A percentile compares a stretch with the other conserved stretches of the same genome.
These are phyloP conservation scores for Solanum chmielewskii DNA, from an alignment of 257 asterid genomes.

Conservation along the genomic window DNA sequence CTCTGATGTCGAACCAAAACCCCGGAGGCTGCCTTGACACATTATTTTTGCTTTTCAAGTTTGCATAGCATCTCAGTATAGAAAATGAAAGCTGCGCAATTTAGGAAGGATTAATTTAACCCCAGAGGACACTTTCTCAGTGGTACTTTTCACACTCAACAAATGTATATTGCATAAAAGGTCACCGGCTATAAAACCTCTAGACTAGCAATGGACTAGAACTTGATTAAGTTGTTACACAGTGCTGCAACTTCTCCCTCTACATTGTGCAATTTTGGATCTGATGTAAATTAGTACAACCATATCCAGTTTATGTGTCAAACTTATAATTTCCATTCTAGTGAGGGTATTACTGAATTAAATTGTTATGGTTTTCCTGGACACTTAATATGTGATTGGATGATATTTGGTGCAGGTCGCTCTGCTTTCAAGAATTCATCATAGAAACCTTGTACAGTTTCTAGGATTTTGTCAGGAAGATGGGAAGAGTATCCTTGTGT, in stretches of 20 bases:
- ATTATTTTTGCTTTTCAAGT: background rate
- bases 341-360: background rate
- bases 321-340: background rate
- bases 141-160: background rate
- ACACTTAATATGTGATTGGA: background rate
- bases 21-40: background rate
- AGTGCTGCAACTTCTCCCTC: background rate
- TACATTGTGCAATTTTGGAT: background rate
- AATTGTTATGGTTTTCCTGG: background rate
- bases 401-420: conserved; percentile 53
- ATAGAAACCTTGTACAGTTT: conserved; percentile 89
- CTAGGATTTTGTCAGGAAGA: conserved; percentile 97
- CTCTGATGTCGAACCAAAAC: background rate
- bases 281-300: background rate
- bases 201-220: background rate
- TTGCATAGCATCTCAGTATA: background rate
- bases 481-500: conserved; percentile 77
- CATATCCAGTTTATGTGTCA: background rate
- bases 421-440: conserved; percentile 98
- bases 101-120: background rate
- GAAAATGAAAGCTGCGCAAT: background rate
- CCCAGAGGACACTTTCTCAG: background rate
- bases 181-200: background rate
- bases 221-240: background rate
- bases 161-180: background rate